Evolutionary conservation across 345 rosid species (phyloP), one percentile per base, ranked within the genome.

Genomic region (Erucastrum elatum): DNA sequence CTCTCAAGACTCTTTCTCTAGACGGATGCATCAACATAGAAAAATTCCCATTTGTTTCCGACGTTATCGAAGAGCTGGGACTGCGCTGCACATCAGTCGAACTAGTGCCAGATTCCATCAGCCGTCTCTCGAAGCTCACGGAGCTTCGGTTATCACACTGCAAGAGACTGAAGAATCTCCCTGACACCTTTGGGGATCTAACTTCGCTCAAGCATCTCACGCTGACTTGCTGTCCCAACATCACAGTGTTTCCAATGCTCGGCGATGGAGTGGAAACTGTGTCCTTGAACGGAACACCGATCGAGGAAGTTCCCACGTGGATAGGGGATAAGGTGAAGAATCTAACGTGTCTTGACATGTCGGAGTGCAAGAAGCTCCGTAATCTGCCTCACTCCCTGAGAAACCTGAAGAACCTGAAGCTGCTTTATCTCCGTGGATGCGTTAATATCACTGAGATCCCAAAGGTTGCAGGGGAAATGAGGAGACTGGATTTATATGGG

Each of bases 391-490:
- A 31, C 66, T 1, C 66, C 25, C 34, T 63, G 41, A 31, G 11
- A 7, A 63, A 63, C 41, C 21, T 63, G 66, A 63, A 31, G 1
- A 31, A n/a, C 8, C 66, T 63, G 2, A 63, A 31, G 25, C 9
- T 63, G 11, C 65, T 77, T 4, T 77, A 70, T 64, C 71, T 77
- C 10, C 71, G 76, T 62, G 75, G 81, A 34, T 77, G 81, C 81
- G 64, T 41, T 4, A 70, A 53, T 27, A 63, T 64, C 66, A 70
- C 66, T 2, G 64, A 62, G 33, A 64, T 13, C 25, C 75, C 80
- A 63, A 56, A 77, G 2, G 10, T 70, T 63, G 75, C 75, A 27
- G 75, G 70, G 21, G 44, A 63, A 4, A 70, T 77, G 66, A 64
- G 25, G 53, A 70, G 5, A 53, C 7, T 77, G 5, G 81, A 71